Evolutionary conservation across 345 rosid genomes (phyloP), one percentile per base, ranked within the genome.

Genomic region (Hypericum perforatum): DNA sequence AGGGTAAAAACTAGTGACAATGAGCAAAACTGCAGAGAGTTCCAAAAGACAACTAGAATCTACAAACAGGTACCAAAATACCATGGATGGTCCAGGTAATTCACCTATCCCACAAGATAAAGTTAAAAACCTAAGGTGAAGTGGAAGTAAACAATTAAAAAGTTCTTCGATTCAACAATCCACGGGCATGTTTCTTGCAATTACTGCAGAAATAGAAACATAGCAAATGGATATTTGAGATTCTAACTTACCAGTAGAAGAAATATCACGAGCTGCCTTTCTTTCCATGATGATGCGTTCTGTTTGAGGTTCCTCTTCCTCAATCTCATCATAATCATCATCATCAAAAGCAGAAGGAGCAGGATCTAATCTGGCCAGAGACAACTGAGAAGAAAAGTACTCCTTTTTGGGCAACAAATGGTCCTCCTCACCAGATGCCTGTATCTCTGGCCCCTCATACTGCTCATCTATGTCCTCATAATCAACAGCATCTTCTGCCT

Each of bases 401-500:
- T 80, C 82, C 66, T 73, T 83, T 61, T 76, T 79, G 37, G 95
- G 80, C 57, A 87, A 76, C 63, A 85, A 68, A 69, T 78, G 74
- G 58, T 83, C 95, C 76, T 85, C 98, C 77, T 88, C 97, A 9
- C 71, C 68, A 16, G 71, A 83, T 66, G 74, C 82, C 63, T 85
- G 86, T 67, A 68, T 74, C 76, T 92, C 97, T 3, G 89, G 95
- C 12, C 95, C 95, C 57, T 92, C 98, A 43, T 88, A 92, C 64
- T 80, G 83, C 78, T 92, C 98, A 58, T 92, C 98, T 61, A 92
- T 66, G 74, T 92, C 97, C 67, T 88, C 94, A 66, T 85, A 92
- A 70, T 92, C 91, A 70, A 88, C 77, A 13, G 96, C 97, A 83
- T 85, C 82, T 78, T 88, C 98, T 29, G 87, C 83, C 78, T 92